Evolutionary conservation across 2,329 filamentous ascomycete genomes (phyloP).

Genomic region (Claviceps citrina): DNA sequence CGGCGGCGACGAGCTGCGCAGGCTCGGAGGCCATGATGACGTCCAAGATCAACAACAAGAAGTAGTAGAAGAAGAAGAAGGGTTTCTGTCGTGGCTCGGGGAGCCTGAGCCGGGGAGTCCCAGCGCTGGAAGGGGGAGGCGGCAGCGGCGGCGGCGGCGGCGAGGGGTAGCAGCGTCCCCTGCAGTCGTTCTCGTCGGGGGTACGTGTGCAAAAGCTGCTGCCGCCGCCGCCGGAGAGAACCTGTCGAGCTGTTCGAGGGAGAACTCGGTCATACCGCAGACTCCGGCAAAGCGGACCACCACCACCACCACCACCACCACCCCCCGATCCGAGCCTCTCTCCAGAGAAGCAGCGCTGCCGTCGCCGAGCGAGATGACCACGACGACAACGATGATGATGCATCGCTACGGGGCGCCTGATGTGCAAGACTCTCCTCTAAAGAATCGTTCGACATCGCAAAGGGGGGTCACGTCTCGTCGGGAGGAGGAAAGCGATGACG

Average conservation of each 20-base stretch:
- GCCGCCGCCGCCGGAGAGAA: not conserved
- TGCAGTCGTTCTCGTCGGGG: no score
- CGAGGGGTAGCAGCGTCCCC: not conserved
- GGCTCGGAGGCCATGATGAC: no score
- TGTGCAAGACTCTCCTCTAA: conserved; percentile 22
- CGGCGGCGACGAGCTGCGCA: no score
- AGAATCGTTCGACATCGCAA: conserved; percentile 21
- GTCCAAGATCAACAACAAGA: no score
- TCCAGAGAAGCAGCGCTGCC: conserved; percentile 16
- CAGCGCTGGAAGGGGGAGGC: conserved; percentile 10
- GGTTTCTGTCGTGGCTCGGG: conserved; percentile 20
- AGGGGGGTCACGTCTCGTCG: no score
- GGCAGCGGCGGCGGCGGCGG: no score
- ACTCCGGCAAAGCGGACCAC: conserved; percentile 21
- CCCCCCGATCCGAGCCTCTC: no score
- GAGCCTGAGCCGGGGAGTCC: conserved; percentile 12
- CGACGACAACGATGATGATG: conserved; percentile 13
- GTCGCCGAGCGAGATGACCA: conserved; percentile 21
- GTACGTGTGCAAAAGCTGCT: not conserved
- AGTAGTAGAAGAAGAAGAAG: conserved; percentile 12
- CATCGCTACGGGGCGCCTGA: conserved; percentile 23
- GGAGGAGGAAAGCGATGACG: conserved; percentile 9
- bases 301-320: conserved; percentile 1
- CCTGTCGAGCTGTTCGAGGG: conserved; percentile 8
- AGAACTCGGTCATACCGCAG: conserved; percentile 25